These are phyloP conservation scores for Uromyces viciae-fabae DNA, from an alignment of 1,284 basidiomycete species.

Conservation along the genomic window DNA sequence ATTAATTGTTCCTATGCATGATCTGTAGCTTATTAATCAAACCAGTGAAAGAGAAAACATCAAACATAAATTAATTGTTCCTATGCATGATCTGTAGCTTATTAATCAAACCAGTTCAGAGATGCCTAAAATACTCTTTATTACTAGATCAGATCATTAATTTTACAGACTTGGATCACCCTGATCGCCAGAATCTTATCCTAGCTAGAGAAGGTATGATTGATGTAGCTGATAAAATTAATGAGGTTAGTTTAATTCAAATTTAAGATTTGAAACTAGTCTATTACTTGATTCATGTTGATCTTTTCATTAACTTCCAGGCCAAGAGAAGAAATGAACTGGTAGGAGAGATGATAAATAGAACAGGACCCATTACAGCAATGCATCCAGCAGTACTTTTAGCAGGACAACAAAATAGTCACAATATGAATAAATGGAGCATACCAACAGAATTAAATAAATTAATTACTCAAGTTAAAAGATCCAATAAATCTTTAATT, in stretches of 20 bases:
- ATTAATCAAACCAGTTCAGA: conserved; percentile 38
- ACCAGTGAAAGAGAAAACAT: not conserved
- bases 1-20: not conserved
- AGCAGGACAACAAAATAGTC: no score
- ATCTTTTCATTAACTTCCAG: no score
- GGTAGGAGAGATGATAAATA: conserved; percentile 7
- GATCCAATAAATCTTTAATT: not conserved
- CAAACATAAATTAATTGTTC: not conserved
- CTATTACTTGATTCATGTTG: no score
- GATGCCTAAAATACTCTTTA: conserved; percentile 36
- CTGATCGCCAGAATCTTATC: not conserved
- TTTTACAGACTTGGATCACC: conserved; percentile 12
- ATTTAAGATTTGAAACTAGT: no score
- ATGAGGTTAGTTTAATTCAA: not conserved
- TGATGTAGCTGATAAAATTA: not conserved
- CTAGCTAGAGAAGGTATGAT: conserved; percentile 14
- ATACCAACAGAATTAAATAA: not conserved
- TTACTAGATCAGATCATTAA: conserved; percentile 35
- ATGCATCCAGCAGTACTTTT: no score
- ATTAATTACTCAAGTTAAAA: not conserved
- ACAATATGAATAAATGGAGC: no score
- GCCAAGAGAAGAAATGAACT: not conserved
- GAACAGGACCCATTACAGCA: not conserved
- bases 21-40: not conserved
- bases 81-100: not conserved